Base-by-base conservation (phyloP, 1,139 yeast genomes). In the Sugiyamaella novakii region DNA sequence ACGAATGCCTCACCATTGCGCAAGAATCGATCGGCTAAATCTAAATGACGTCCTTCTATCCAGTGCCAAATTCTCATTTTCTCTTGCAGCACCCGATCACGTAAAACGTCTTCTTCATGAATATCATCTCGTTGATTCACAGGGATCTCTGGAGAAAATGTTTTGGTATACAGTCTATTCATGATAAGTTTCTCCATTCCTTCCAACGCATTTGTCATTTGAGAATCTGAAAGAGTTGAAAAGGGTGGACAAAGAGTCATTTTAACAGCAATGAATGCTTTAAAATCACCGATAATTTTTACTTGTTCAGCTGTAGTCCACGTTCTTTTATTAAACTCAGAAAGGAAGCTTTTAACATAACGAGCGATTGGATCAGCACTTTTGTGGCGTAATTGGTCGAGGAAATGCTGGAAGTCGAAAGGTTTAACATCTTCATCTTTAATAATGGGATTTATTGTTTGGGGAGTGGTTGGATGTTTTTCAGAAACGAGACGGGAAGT, bases 111-210 rank as follows among this genome's bases (percentile, higher is more conserved):
- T 38, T 76, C 74, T 43, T 68, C 73, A 55, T 83, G 87, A 11
- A 76, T 75, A 17, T 70, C 75, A 29, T 79, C 78, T 3, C 71
- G 61, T 24, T 72, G 68, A 17, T 69, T 65, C 5, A 72, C 69
- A 1, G 74, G 68, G 19, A 87, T 78, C 48, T 77, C 84, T 0
- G 98, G 98, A 0, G 97, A 83, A 62, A 87, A 94, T 33, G 94
- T 85, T 49, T 78, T 80, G 1, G 75, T 75, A 64, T 89, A 91
- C 3, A 94, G 68, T 57, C 96, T 75, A 53, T 92, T 91, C 95
- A 91, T 88, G 7, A 94, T 75, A 35, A 94, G 75, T 64, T 94
- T 94, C 66, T 94, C 99, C 64, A 92, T 76, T 0, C 98, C 98
- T 62, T 89, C 97, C 55, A 84, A 72, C 1, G 95, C 84, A 61